Percentiles rank a stretch among this genome's conserved stretches.
Conservation (phyloP, 129 eudicot species). For the Erigeron canadensis region DNA sequence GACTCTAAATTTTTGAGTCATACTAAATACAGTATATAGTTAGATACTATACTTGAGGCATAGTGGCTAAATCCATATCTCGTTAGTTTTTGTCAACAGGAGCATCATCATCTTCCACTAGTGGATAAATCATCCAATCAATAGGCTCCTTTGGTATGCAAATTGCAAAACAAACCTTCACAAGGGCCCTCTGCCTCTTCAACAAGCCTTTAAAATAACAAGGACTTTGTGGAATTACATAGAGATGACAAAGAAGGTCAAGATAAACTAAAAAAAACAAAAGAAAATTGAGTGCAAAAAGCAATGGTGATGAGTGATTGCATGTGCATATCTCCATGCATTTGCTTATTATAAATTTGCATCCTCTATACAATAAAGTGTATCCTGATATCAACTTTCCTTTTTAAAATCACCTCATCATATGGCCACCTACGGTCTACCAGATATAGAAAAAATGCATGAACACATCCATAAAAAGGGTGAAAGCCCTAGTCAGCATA, state of each 20-base stretch:
- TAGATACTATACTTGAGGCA: background rate
- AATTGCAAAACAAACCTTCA: conserved; percentile 52
- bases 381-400: background rate
- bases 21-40: no score
- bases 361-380: background rate
- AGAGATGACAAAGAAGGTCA: conserved; percentile 48
- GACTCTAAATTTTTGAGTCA: no score
- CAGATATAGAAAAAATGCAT: conserved; percentile 12
- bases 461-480: conserved; percentile 16
- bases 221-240: conserved; percentile 74
- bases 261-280: conserved; percentile 25
- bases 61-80: background rate
- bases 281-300: conserved; percentile 9
- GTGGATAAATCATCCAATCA: conserved; percentile 58
- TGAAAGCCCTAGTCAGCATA: conserved; percentile 21
- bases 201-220: conserved; percentile 49
- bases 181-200: conserved; percentile 41
- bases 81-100: conserved; percentile 13
- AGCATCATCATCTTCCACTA: conserved; percentile 43
- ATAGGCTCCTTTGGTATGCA: conserved; percentile 70
- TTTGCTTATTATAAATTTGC: background rate
- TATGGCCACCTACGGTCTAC: conserved; percentile 2
- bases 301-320: conserved; percentile 21
- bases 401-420: conserved; percentile 9
- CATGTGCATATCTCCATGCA: conserved; percentile 34